phyloP scores from a whole-genome alignment of 352 stramenopile genomes.

The Discostella stelligera region DNA sequence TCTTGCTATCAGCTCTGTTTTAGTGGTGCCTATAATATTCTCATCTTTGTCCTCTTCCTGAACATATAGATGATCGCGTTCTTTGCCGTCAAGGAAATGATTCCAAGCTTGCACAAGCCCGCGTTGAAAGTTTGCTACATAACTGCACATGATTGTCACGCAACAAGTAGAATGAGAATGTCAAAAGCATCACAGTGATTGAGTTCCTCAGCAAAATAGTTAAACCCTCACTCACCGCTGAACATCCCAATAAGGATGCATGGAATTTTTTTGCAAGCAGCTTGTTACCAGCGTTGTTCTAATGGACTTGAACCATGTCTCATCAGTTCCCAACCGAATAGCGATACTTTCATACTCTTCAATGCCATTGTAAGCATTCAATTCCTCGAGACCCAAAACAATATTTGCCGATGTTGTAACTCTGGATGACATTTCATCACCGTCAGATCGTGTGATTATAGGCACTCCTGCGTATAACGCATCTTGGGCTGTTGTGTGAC shows the following conservation, averaged over 20 bases:
- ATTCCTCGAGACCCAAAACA: conserved; percentile 67
- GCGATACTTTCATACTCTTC: conserved; percentile 68
- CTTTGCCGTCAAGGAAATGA: conserved; percentile 52
- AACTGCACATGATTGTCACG: conserved; percentile 26
- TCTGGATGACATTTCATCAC: conserved; percentile 72
- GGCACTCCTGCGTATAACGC: conserved; percentile 72
- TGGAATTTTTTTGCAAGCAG: conserved; percentile 67
- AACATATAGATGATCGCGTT: conserved; percentile 55
- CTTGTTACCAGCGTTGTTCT: conserved; percentile 61
- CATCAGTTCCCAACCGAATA: conserved; percentile 60
- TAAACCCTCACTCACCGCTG: background rate
- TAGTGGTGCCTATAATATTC: conserved; percentile 47
- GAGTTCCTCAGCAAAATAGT: background rate
- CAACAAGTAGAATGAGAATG: background rate
- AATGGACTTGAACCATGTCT: conserved; percentile 43
- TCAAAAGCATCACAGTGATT: background rate
- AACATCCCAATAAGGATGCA: conserved; percentile 82
- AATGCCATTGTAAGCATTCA: conserved; percentile 68
- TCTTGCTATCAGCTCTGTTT: conserved; percentile 40
- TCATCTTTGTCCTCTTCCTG: conserved; percentile 37
- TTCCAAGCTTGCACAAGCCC: conserved; percentile 62
- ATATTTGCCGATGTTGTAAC: conserved; percentile 74
- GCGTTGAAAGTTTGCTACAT: conserved; percentile 69
- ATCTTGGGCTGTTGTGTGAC: conserved; percentile 78
- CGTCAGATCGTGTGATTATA: conserved; percentile 74